Percentiles rank a stretch among this genome's conserved stretches.
Conservation (phyloP, 148 eudicot genomes). For the Rhododendron williamsianum region DNA sequence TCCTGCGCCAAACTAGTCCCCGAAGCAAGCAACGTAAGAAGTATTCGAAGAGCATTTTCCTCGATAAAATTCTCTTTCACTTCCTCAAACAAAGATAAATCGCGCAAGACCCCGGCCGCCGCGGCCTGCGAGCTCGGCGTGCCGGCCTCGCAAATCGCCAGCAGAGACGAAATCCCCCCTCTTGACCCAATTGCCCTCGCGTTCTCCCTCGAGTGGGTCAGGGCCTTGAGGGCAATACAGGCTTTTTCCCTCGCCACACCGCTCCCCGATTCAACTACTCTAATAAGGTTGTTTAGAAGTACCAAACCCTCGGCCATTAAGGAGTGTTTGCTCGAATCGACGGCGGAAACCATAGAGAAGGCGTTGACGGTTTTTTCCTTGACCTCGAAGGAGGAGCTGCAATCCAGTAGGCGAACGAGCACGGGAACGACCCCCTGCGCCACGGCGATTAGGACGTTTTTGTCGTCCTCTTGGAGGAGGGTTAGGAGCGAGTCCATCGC, state of each 20-base stretch:
- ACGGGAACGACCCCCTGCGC: conserved; percentile 80
- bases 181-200: conserved; percentile 80
- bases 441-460: conserved; percentile 61
- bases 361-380: conserved; percentile 61
- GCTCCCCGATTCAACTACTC: conserved; percentile 67
- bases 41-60: conserved; percentile 54
- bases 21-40: conserved; percentile 41
- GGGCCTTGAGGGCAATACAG: conserved; percentile 48
- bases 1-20: conserved; percentile 72
- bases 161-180: conserved; percentile 69
- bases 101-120: conserved; percentile 67
- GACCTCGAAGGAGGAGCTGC: conserved; percentile 43
- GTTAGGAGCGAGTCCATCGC: conserved; percentile 48
- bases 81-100: conserved; percentile 55
- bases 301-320: conserved; percentile 62
- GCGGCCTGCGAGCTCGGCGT: conserved; percentile 69
- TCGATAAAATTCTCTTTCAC: conserved; percentile 67
- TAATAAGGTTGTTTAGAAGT: conserved; percentile 52
- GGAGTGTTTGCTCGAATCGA: conserved; percentile 52
- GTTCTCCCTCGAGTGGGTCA: conserved; percentile 58
- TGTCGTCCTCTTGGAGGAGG: conserved; percentile 57
- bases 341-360: conserved; percentile 58
- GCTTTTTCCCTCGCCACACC: conserved; percentile 68
- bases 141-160: conserved; percentile 69
- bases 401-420: conserved; percentile 62